Conservation (phyloP, 345 rosid genomes). For the Moringa oleifera region DNA sequence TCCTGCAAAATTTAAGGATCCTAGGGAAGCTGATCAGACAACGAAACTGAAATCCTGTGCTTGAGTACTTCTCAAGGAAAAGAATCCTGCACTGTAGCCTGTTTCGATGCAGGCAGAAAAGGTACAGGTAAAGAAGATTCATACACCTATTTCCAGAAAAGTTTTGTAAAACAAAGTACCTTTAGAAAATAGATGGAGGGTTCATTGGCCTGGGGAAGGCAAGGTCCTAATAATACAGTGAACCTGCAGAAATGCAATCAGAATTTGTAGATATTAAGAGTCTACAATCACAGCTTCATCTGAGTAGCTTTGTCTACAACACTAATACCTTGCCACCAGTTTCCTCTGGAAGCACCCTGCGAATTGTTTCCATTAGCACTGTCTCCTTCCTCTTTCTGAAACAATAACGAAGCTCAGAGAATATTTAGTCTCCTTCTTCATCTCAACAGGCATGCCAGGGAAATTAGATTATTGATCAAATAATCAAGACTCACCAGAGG, state of each 20-base stretch:
- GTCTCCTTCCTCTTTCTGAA: constrained; percentile 50
- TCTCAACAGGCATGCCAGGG: neutral
- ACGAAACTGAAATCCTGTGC: neutral
- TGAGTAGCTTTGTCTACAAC: neutral
- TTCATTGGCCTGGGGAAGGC: constrained; percentile 21
- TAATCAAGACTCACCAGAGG: constrained; percentile 41
- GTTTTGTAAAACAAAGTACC: neutral
- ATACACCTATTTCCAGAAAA: neutral
- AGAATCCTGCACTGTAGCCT: too few relatives aligned
- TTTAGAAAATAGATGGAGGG: neutral
- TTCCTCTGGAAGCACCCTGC: constrained; percentile 70
- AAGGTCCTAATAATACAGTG: constrained; percentile 67
- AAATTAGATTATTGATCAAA: neutral
- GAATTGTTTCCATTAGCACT: constrained; percentile 53
- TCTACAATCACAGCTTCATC: constrained; percentile 6
- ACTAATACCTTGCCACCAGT: constrained; percentile 88
- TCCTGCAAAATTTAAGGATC: constrained; percentile 25
- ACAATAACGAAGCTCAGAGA: constrained; percentile 3
- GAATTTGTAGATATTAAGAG: constrained; percentile 3
- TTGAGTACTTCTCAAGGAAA: too few relatives aligned
- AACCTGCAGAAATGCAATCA: constrained; percentile 46
- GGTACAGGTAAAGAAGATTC: neutral
- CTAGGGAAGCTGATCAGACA: neutral
- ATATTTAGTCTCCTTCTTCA: neutral
- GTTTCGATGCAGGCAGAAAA: too few relatives aligned